phyloP scores from a whole-genome alignment of 169 alveolate species.

The Plasmodium malariae region DNA sequence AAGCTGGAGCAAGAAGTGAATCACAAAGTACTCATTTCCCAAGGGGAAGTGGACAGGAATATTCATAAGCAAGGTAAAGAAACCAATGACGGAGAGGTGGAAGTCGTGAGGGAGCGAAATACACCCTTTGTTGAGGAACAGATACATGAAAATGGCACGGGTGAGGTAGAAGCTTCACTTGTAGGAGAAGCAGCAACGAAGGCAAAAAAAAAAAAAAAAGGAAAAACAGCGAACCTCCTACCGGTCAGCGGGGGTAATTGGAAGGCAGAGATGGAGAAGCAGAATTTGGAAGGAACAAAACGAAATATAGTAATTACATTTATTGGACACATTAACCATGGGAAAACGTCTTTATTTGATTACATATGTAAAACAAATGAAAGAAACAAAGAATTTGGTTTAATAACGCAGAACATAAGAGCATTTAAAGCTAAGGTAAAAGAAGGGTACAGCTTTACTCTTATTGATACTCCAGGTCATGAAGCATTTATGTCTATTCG shows the following conservation, averaged over 20 bases:
- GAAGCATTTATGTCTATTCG: conserved; percentile 95
- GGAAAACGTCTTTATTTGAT: conserved; percentile 96
- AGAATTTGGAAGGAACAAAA: conserved; percentile 69
- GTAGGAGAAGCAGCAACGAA: not conserved
- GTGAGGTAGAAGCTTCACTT: not conserved
- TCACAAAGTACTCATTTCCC: too few relatives aligned
- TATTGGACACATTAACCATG: conserved; percentile 98
- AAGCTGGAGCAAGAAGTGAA: too few relatives aligned
- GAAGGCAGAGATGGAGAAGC: not conserved
- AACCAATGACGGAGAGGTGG: not conserved
- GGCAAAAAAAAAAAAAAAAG: not conserved
- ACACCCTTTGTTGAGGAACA: not conserved
- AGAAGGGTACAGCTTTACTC: conserved; percentile 85
- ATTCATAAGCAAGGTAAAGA: too few relatives aligned
- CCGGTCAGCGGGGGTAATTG: not conserved
- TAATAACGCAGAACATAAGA: conserved; percentile 94
- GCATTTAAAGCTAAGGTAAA: conserved; percentile 91
- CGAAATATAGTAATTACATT: conserved; percentile 95
- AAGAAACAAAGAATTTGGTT: conserved; percentile 89
- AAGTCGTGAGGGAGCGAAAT: not conserved
- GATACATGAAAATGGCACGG: too few relatives aligned
- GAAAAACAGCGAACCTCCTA: not conserved
- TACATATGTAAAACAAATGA: conserved; percentile 82
- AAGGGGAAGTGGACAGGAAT: too few relatives aligned
- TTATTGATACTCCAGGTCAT: conserved; percentile 98